Evolutionary conservation across 768 basidiomycete genomes (phyloP).

Genomic region (Postia placenta): DNA sequence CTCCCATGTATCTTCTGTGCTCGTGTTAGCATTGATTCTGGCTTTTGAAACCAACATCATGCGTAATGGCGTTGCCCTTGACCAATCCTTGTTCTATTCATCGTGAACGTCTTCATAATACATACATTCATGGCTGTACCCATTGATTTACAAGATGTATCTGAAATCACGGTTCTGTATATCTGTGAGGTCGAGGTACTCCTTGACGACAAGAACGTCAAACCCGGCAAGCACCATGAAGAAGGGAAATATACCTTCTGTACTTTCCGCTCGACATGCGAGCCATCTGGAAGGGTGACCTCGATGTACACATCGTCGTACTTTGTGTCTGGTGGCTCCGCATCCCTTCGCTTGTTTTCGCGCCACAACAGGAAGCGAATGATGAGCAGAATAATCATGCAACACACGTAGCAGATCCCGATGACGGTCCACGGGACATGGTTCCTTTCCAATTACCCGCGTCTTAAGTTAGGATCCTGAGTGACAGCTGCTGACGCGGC

Average conservation of each 20-base stretch:
- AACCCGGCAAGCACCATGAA: background rate
- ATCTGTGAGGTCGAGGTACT: slow-evolving; percentile 70
- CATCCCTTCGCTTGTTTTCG: slow-evolving; percentile 63
- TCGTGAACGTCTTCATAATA: too few species aligned
- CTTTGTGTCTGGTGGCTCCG: slow-evolving; percentile 43
- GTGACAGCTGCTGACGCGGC: slow-evolving; percentile 3
- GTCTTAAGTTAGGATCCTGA: background rate
- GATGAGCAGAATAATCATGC: slow-evolving; percentile 40
- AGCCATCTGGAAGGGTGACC: too few species aligned
- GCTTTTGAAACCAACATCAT: too few species aligned
- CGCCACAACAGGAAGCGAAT: slow-evolving; percentile 48
- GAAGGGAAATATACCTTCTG: slow-evolving; percentile 45
- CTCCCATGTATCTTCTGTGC: too few species aligned
- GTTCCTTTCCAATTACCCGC: slow-evolving; percentile 36
- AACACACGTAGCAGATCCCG: slow-evolving; percentile 51
- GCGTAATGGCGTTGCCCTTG: too few species aligned
- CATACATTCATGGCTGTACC: too few species aligned
- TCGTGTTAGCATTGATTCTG: too few species aligned
- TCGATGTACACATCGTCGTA: slow-evolving; percentile 64
- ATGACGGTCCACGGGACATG: slow-evolving; percentile 76
- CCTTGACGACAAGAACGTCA: slow-evolving; percentile 30
- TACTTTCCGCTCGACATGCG: slow-evolving; percentile 47
- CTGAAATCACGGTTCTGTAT: slow-evolving; percentile 66
- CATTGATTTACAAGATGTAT: slow-evolving; percentile 59
- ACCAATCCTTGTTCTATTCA: too few species aligned